Evolutionary conservation across 2,329 filamentous ascomycete species (phyloP).

Genomic region (Fusarium odoratissimum): DNA sequence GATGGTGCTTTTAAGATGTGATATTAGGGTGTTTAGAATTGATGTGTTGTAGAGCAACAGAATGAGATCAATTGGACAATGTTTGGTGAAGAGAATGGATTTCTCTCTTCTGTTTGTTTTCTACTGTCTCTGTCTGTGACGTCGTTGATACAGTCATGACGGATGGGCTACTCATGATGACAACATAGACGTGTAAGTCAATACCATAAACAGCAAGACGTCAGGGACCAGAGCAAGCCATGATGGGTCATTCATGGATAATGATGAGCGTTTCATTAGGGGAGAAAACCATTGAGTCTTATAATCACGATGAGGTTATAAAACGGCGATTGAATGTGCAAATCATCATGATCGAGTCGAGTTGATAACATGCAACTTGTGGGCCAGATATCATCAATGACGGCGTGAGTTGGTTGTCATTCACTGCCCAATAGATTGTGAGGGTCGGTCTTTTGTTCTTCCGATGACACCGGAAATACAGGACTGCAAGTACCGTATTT

Average conservation of each 20-base stretch:
- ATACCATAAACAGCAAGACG: constrained; percentile 10
- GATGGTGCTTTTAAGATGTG: not conserved
- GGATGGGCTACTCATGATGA: constrained; percentile 38
- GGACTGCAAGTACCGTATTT: not conserved
- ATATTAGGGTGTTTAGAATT: not conserved
- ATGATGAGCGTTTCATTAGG: not conserved
- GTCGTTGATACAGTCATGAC: constrained; percentile 39
- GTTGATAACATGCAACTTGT: constrained; percentile 5
- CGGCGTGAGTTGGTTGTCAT: constrained; percentile 7
- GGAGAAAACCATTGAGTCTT: not conserved
- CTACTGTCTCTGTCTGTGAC: constrained; percentile 27
- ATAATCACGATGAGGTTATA: constrained; percentile 1
- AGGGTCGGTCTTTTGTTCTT: constrained; percentile 9
- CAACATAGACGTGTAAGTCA: constrained; percentile 38
- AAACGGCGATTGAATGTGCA: constrained; percentile 15
- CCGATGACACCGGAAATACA: not conserved
- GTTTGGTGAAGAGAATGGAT: not conserved
- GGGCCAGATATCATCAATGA: constrained; percentile 27
- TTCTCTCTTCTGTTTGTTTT: constrained; percentile 3
- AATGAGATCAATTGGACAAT: constrained; percentile 7
- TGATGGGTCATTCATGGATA: not conserved
- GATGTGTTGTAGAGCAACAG: not conserved
- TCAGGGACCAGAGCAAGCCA: constrained; percentile 15
- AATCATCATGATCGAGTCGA: constrained; percentile 12
- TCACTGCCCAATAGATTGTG: not conserved